These are phyloP conservation scores for Colletotrichum incanum DNA, from an alignment of 2,329 filamentous ascomycete species.

Conservation along the genomic window DNA sequence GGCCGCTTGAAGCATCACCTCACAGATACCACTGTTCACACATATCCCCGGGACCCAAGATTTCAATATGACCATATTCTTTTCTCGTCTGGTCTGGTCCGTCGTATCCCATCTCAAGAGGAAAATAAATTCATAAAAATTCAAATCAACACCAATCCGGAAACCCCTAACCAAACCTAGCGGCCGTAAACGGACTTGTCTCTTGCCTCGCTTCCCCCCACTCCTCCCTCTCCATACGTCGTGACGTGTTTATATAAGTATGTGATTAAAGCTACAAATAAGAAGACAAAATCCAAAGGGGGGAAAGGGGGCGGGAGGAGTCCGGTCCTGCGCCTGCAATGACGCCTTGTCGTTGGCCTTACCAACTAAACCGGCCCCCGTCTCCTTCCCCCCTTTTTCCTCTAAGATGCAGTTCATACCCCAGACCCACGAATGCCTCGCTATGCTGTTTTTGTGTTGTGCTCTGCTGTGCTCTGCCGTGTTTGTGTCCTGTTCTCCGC, in stretches of 20 bases:
- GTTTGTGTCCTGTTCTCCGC: background rate
- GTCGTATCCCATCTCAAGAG: background rate
- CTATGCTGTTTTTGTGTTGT: constrained; percentile 18
- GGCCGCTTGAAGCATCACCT: background rate
- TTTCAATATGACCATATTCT: background rate
- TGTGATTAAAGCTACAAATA: constrained; percentile 13
- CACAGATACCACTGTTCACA: background rate
- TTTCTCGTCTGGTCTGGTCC: background rate
- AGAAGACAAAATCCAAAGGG: background rate
- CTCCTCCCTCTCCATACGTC: background rate
- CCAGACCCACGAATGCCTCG: constrained; percentile 8
- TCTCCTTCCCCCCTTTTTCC: background rate
- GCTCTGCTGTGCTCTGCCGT: background rate
- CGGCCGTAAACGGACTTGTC: background rate
- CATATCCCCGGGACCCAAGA: background rate
- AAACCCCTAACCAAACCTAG: background rate
- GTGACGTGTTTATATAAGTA: background rate
- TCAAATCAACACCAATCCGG: background rate
- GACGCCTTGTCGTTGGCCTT: background rate
- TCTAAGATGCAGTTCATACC: constrained; percentile 8
- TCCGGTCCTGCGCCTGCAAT: background rate
- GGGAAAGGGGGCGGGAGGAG: background rate
- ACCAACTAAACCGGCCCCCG: background rate
- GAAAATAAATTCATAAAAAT: too few relatives aligned
- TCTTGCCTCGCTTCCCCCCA: too few relatives aligned